Evolutionary conservation across 345 rosid genomes (phyloP), one percentile per base, ranked within the genome.

Genomic region (Moringa oleifera): DNA sequence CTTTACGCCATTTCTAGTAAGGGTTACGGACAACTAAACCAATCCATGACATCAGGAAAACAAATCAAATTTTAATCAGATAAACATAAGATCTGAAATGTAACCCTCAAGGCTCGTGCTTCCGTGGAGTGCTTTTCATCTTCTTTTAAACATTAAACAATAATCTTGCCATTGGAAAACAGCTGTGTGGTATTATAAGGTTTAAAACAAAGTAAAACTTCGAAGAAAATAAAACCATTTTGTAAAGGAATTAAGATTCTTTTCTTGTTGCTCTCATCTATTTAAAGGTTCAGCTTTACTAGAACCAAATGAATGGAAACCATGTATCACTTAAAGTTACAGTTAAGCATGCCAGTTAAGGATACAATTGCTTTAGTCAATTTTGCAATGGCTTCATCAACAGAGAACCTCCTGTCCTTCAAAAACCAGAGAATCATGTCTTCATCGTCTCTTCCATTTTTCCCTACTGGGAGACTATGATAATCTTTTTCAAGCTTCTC

Each of bases 391-490:
- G 97, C 84, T 63, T 83, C 87, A 49, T 90, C 89, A 0, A 82
- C 81, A 0, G 85, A 85, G 72, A 83, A 90, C 51, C 70, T 85
- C 59, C 90, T 73, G 71, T 94, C 97, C 79, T 76, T 83, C 19
- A 90, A 61, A 68, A 83, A 94, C 99, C 99, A 85, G 4, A 86
- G 81, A 49, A 90, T 90, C 96, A 90, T 83, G 23, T 86, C 92
- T 64, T 90, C 97, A 76, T 93, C 99, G 63, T 90, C 91, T 81
- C 97, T 81, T 61, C 96, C 99, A 72, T 88, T 70, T 75, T 77
- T 86, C 13, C 97, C 99, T 18, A 83, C 61, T 0, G 92, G 87
- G 19, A 94, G 96, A 75, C 75, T 68, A 49, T n/a, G 20, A 57
- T 82, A 63, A 31, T 86, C 85, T 63, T 72, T 88, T 25, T 73